Base-by-base conservation (phyloP, 139 green algal species). In the Deuterostichococcus epilithicus region DNA sequence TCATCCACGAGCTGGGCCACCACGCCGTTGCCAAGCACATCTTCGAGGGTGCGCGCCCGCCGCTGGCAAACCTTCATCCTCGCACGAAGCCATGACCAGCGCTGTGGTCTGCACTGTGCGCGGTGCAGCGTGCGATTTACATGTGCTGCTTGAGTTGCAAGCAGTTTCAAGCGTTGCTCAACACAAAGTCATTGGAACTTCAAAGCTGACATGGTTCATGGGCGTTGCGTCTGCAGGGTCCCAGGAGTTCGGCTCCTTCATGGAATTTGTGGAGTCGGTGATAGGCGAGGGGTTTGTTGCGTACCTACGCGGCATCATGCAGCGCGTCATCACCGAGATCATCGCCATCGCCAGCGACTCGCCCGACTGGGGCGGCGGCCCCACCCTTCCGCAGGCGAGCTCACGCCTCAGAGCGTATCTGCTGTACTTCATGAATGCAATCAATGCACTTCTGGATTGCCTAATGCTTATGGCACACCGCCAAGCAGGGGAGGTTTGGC, bases 301-400 rank as follows among this genome's bases (percentile, higher is more conserved):
- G 28, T 80, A 81, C 28, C 34, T 85, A 32, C 38, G 32, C 32
- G 36, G 6, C 72, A 77, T 76, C 72, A 77, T 86, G 74, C 72
- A 77, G 25, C 69, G 58, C 36, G 81, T 83, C 66, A 80, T 90
- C 44, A 77, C 39, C 25, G 86, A 87, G 45, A 79, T 88, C 35
- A 75, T 90, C 26, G 22, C 33, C 5, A 74, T 74, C 30, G 81
- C 75, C 30, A 69, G 78, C 42, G 38, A 33, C 34, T 72, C 71
- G 1, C 47, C 70, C 20, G 74, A 80, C 23, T 80, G 82, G 68
- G 36, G 38, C 65, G 34, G 38, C 15, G 52, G 74, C 26, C n/a
- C 28, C 20, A 38, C 74, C 39, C 20, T 77, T 25, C 74, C 74
- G 25, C 39, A 75, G 22, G 30, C 65, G 28, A 47, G 65, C 34